Evolutionary conservation across 257 asterid species (phyloP).

Genomic region (Fraxinus cuspidata): DNA sequence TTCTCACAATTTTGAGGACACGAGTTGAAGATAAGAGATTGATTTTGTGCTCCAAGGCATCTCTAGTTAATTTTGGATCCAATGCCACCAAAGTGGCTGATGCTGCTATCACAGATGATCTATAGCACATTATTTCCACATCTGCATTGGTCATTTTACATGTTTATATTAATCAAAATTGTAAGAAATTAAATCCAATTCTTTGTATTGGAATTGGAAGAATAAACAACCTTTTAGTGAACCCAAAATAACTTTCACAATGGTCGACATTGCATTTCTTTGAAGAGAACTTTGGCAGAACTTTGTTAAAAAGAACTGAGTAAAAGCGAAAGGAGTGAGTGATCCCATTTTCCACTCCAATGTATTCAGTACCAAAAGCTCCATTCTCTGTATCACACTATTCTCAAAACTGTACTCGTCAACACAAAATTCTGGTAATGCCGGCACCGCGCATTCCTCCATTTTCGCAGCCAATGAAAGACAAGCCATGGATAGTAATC

Average conservation of each 20-base stretch:
- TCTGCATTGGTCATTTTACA: slow-evolving; percentile 38
- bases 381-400: slow-evolving; percentile 53
- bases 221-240: slow-evolving; percentile 41
- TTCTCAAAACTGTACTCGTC: slow-evolving; percentile 42
- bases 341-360: slow-evolving; percentile 63
- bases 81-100: slow-evolving; percentile 60
- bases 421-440: slow-evolving; percentile 37
- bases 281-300: slow-evolving; percentile 24
- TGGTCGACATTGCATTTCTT: slow-evolving; percentile 26
- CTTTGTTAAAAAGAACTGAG: slow-evolving; percentile 42
- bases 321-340: slow-evolving; percentile 55
- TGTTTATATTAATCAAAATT: no score
- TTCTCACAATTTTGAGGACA: slow-evolving; percentile 45
- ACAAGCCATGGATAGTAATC: slow-evolving; percentile 52
- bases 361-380: slow-evolving; percentile 47
- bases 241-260: slow-evolving; percentile 30
- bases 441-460: slow-evolving; percentile 51
- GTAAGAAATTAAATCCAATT: no score
- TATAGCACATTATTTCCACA: slow-evolving; percentile 38
- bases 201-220: neutral
- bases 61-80: slow-evolving; percentile 41
- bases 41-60: slow-evolving; percentile 40
- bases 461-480: slow-evolving; percentile 67
- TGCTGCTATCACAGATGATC: slow-evolving; percentile 63
- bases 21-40: slow-evolving; percentile 28